Base-by-base conservation (phyloP, 1,139 yeast genomes). In the Cylindricascospora bacillispora region DNA sequence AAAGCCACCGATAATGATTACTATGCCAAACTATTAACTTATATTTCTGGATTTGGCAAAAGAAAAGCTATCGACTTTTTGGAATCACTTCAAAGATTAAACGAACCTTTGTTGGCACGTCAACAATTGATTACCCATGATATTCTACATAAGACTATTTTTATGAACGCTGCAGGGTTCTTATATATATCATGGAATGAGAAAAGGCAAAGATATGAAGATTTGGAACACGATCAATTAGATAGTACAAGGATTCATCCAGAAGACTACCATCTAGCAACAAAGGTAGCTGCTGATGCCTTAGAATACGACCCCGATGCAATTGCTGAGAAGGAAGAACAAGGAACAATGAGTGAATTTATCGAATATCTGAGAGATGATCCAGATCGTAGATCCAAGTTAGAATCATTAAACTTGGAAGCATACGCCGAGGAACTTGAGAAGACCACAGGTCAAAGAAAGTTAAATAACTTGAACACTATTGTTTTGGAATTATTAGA, bases 221-320 rank as follows among this genome's bases (percentile, higher is more conserved):
- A 65, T 44, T 75, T 57, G 44, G 72, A 74, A 24, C 70, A 80
- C 24, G 97, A 89, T 47, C 64, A 81, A 30, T 65, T 89, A 40
- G 99, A 89, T 57, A 86, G 93, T 22, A 89, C 98, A 0, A 72
- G 98, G 59, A 85, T 92, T 27, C 99, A 89, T 47, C 98, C 98
- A 3, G 97, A 92, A 56, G 98, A 89, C 57, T 89, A 89, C 52
- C 94, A 82, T 37, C 66, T 89, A 44, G 97, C 97, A 2, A 73
- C 92, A 34, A 89, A 89, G 52, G 86, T 89, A 85, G 97, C 97
- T 6, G 92, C 95, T 2, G 98, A 89, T 62, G 97, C 98, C 1
- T 65, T 89, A 40, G 99, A 92, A 48, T 67, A 85, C 41, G 95
- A 86, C 48, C 98, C 92, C 48, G 97, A 86, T 56, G 95, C 86